phyloP scores from a whole-genome alignment of 352 stramenopile genomes.

The Albugo laibachii region DNA sequence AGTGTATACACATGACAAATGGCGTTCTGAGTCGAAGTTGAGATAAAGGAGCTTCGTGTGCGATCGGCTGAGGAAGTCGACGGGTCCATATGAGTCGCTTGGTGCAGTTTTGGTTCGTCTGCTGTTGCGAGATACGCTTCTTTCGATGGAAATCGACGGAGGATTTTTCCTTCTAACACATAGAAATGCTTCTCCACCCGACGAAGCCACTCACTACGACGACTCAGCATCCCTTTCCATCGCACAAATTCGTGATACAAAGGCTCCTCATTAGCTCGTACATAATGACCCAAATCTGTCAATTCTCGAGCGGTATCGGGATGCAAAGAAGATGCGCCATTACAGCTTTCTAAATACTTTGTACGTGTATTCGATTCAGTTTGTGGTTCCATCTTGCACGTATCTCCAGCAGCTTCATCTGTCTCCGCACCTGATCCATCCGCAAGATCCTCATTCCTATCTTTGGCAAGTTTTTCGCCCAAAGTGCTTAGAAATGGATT shows the following conservation, averaged over 20 bases:
- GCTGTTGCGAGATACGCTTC: slow-evolving; percentile 60
- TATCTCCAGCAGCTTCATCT: not conserved
- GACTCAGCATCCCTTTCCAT: slow-evolving; percentile 65
- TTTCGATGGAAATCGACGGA: slow-evolving; percentile 70
- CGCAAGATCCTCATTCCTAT: not conserved
- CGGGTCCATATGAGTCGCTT: slow-evolving; percentile 11
- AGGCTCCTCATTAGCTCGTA: slow-evolving; percentile 35
- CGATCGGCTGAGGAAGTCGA: slow-evolving; percentile 5
- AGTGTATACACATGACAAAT: slow-evolving; percentile 65
- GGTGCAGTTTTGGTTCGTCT: slow-evolving; percentile 45
- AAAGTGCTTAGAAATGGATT: slow-evolving; percentile 45
- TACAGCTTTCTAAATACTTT: no score
- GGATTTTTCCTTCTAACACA: slow-evolving; percentile 65
- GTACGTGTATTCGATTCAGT: not conserved
- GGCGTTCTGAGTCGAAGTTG: slow-evolving; percentile 11
- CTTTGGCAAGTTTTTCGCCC: slow-evolving; percentile 25
- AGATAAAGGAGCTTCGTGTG: not conserved
- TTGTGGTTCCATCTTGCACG: slow-evolving; percentile 7
- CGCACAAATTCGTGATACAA: slow-evolving; percentile 67
- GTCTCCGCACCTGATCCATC: not conserved
- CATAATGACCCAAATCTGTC: slow-evolving; percentile 12
- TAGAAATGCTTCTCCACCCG: slow-evolving; percentile 74
- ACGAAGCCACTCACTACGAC: slow-evolving; percentile 64
- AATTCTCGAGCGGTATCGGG: not conserved
- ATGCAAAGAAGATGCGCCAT: no score